These are phyloP conservation scores for Talaromyces sp. DNA, from an alignment of 2,329 filamentous ascomycete genomes.

Conservation along the genomic window DNA sequence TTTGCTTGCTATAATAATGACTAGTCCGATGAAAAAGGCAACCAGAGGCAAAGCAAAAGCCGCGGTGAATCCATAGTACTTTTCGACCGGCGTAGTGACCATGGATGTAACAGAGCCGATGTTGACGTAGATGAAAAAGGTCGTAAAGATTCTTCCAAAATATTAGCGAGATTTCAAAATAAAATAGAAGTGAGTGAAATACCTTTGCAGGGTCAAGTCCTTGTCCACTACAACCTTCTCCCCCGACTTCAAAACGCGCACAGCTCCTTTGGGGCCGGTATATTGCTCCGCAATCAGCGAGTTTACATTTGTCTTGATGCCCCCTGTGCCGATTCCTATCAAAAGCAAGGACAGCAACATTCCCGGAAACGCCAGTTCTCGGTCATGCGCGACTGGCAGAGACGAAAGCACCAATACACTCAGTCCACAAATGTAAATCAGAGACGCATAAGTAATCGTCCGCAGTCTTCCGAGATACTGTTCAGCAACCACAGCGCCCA, in stretches of 20 bases:
- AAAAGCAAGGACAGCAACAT: conserved; percentile 47
- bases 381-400: conserved; percentile 38
- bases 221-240: conserved; percentile 26
- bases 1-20: not conserved
- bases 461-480: conserved; percentile 49
- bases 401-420: conserved; percentile 44
- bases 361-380: conserved; percentile 36
- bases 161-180: not conserved
- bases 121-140: not conserved
- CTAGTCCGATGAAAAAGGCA: not conserved
- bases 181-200: not conserved
- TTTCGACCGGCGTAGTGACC: not conserved
- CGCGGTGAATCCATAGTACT: not conserved
- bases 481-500: conserved; percentile 48
- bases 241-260: conserved; percentile 22
- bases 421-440: conserved; percentile 49
- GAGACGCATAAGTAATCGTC: conserved; percentile 46
- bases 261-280: conserved; percentile 35
- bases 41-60: not conserved
- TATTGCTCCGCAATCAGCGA: conserved; percentile 56
- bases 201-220: not conserved
- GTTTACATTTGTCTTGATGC: conserved; percentile 56
- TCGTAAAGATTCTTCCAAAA: not conserved
- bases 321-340: conserved; percentile 56
- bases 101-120: not conserved